Evolutionary conservation across 345 rosid genomes (phyloP).

Genomic region (Odontarrhena argentea): DNA sequence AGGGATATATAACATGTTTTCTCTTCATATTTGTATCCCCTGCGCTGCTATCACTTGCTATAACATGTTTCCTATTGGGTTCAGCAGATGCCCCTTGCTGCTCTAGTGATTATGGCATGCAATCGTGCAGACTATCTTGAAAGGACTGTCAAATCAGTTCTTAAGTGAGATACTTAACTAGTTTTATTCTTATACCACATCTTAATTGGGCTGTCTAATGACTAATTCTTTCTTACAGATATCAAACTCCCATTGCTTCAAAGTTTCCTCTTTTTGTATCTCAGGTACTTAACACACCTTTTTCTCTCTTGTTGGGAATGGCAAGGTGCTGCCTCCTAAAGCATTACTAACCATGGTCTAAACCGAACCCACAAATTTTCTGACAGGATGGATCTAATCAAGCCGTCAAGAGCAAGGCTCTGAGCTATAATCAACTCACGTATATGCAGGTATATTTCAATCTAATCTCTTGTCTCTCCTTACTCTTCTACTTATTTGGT

Average conservation of each 20-base stretch:
- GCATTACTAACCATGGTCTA: constrained; percentile 23
- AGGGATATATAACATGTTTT: background rate
- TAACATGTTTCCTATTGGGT: constrained; percentile 36
- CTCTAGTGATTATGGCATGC: constrained; percentile 98
- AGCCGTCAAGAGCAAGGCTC: constrained; percentile 70
- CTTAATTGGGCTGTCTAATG: constrained; percentile 15
- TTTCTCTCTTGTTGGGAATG: constrained; percentile 9
- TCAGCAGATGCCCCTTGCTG: constrained; percentile 74
- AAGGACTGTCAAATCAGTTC: constrained; percentile 74
- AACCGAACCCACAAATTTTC: background rate
- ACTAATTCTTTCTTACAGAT: constrained; percentile 49
- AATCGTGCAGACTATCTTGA: constrained; percentile 96
- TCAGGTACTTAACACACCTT: constrained; percentile 55
- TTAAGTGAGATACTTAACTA: constrained; percentile 55
- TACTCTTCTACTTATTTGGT: constrained; percentile 20
- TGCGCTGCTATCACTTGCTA: constrained; percentile 8
- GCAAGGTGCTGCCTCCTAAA: constrained; percentile 24
- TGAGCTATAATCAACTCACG: constrained; percentile 79
- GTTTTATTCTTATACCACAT: background rate
- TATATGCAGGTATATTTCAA: constrained; percentile 73
- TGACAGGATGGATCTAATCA: constrained; percentile 80
- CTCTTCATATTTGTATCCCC: constrained; percentile 17
- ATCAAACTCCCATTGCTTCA: constrained; percentile 73
- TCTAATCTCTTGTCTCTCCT: constrained; percentile 20
- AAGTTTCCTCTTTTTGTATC: constrained; percentile 90